A percentile compares a stretch with the other conserved stretches of the same genome.
phyloP scores from a whole-genome alignment of 495 filamentous ascomycete genomes.

The Entonaema liquescens region DNA sequence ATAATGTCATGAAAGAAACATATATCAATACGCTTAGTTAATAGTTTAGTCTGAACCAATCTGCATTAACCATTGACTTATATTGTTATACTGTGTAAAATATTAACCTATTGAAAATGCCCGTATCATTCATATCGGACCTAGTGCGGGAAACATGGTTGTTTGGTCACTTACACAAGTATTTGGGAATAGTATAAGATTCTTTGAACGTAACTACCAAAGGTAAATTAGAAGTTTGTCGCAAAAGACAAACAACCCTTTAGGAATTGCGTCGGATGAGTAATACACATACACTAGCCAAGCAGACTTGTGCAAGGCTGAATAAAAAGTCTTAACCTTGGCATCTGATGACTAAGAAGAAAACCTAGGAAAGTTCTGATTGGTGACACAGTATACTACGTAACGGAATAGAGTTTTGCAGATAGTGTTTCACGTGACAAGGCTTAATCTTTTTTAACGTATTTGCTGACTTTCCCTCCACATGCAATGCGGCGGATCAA shows the following conservation, averaged over 20 bases:
- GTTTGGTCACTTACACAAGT: too few species aligned
- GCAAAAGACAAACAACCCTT: too few species aligned
- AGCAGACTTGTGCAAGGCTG: slow-evolving; percentile 3
- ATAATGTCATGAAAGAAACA: not conserved
- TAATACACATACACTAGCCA: too few species aligned
- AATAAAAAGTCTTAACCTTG: not conserved
- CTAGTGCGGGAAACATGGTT: too few species aligned
- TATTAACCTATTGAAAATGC: too few species aligned
- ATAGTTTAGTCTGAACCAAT: not conserved
- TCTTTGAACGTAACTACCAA: too few species aligned
- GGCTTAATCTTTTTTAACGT: not conserved
- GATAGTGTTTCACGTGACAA: not conserved
- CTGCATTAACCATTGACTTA: not conserved
- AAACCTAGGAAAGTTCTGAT: not conserved
- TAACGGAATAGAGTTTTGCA: not conserved
- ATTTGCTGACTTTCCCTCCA: not conserved
- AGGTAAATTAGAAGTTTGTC: too few species aligned
- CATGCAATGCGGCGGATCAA: slow-evolving; percentile 15
- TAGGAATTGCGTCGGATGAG: too few species aligned
- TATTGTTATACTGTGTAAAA: too few species aligned
- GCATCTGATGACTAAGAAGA: not conserved
- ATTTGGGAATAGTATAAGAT: too few species aligned
- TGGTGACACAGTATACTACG: not conserved
- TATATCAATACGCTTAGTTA: not conserved
- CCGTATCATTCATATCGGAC: too few species aligned